phyloP scores from a whole-genome alignment of 805 yeast genomes.

The Cyberlindnera americana region DNA sequence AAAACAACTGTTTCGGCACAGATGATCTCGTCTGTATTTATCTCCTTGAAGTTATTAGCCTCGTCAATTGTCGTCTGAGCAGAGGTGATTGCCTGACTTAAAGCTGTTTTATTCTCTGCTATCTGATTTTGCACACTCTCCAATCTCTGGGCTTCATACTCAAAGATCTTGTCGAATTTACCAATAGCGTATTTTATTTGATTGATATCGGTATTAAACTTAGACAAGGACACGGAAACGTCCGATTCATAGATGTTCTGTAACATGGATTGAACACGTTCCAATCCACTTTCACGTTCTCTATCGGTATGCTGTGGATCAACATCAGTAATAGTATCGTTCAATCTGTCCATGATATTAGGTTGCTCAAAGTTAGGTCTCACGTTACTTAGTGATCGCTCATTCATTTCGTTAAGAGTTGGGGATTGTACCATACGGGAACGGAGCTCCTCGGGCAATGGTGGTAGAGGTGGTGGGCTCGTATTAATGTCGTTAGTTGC shows the following conservation, averaged over 20 bases:
- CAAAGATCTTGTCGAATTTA: constrained; percentile 35
- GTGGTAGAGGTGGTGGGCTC: constrained; percentile 36
- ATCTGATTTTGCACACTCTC: constrained; percentile 26
- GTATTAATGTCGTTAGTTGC: neutral
- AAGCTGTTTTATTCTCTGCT: constrained; percentile 27
- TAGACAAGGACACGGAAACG: constrained; percentile 21
- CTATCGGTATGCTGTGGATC: neutral
- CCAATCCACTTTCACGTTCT: constrained; percentile 9
- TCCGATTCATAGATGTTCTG: constrained; percentile 24
- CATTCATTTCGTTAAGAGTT: constrained; percentile 13
- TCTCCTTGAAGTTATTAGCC: constrained; percentile 30
- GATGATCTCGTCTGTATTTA: constrained; percentile 41
- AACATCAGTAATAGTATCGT: neutral
- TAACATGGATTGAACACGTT: constrained; percentile 22
- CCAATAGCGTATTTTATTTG: constrained; percentile 32
- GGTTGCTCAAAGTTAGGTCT: constrained; percentile 18
- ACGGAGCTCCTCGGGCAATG: constrained; percentile 34
- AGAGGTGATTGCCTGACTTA: constrained; percentile 28
- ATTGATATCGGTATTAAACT: constrained; percentile 20
- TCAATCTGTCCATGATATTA: constrained; percentile 23
- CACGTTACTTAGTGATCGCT: constrained; percentile 7
- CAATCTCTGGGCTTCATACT: constrained; percentile 32
- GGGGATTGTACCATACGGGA: constrained; percentile 18
- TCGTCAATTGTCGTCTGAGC: constrained; percentile 31
- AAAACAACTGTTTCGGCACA: constrained; percentile 50